phyloP scores from a whole-genome alignment of 1,139 yeast species.

The Meyerozyma sp. region DNA sequence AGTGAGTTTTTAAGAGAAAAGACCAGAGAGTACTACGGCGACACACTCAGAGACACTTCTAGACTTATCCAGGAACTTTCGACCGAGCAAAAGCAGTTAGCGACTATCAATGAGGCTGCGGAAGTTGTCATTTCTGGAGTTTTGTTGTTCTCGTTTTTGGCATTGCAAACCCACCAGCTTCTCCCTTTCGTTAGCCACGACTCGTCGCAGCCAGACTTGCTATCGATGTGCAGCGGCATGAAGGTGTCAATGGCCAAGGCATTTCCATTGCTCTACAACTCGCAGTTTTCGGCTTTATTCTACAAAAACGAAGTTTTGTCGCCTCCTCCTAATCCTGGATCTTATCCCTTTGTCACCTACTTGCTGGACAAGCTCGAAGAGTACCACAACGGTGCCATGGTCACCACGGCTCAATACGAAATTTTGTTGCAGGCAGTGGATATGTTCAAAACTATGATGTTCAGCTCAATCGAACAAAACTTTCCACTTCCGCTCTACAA shows the following conservation, averaged over 20 bases:
- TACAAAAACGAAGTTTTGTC: conserved; percentile 7
- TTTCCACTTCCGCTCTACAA: conserved; percentile 24
- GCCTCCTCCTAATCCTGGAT: conserved; percentile 7
- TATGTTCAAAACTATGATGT: conserved; percentile 11
- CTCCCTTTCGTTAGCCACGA: conserved; percentile 23
- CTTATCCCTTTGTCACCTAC: conserved; percentile 14
- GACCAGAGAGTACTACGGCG: not conserved
- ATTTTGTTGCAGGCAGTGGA: conserved; percentile 8
- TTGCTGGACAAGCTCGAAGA: conserved; percentile 10
- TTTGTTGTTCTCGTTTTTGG: conserved; percentile 22
- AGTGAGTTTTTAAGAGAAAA: conserved; percentile 1
- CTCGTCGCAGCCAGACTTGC: conserved; percentile 13
- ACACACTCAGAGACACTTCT: conserved; percentile 4
- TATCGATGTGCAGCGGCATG: conserved; percentile 18
- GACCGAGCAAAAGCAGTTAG: conserved; percentile 9
- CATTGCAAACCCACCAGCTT: conserved; percentile 26
- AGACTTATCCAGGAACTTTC: conserved; percentile 3
- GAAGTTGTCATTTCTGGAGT: conserved; percentile 20
- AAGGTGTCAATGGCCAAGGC: conserved; percentile 9
- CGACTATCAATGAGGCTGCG: conserved; percentile 10
- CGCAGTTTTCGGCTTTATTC: conserved; percentile 13
- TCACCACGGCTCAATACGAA: conserved; percentile 9
- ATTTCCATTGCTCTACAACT: conserved; percentile 9
- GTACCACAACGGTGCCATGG: conserved; percentile 4
- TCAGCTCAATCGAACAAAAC: conserved; percentile 12